Percentiles rank a stretch among this genome's conserved stretches.
phyloP scores from a whole-genome alignment of 225 moss, liverwort and hornwort species.

The Marchantia polymorpha region DNA sequence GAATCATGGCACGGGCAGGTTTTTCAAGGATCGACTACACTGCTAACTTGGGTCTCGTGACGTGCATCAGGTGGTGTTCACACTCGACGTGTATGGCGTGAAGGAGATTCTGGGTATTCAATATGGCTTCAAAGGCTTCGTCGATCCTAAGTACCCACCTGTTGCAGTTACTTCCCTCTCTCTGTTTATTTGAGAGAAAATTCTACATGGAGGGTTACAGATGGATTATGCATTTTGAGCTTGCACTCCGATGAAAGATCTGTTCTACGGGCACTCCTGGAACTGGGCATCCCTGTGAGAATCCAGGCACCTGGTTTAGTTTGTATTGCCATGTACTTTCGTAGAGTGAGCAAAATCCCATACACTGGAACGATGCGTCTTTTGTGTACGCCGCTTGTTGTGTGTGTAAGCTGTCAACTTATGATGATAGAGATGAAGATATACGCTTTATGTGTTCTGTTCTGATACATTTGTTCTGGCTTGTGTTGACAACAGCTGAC shows the following conservation, averaged over 20 bases:
- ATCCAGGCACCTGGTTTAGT: conserved; percentile 2
- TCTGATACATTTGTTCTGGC: not conserved
- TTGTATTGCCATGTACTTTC: conserved; percentile 1
- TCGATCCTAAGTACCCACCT: conserved; percentile 84
- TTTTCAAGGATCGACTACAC: too few species aligned
- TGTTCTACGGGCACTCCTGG: not conserved
- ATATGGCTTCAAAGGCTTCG: conserved; percentile 90
- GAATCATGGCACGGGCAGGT: too few species aligned
- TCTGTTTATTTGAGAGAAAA: conserved; percentile 40
- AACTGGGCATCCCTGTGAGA: conserved; percentile 19
- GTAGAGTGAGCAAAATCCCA: not conserved
- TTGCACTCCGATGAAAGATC: conserved; percentile 10
- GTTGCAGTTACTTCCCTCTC: conserved; percentile 59
- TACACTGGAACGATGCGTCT: not conserved
- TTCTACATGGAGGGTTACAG: conserved; percentile 24
- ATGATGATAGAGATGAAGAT: not conserved
- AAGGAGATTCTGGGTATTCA: conserved; percentile 87
- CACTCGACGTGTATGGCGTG: conserved; percentile 83
- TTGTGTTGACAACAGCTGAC: conserved; percentile 51
- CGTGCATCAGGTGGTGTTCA: conserved; percentile 54
- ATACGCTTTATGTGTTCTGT: not conserved
- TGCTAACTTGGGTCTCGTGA: not conserved
- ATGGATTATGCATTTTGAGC: conserved; percentile 13
- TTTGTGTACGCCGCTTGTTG: not conserved
- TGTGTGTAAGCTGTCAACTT: not conserved